phyloP scores from a whole-genome alignment of 2,329 filamentous ascomycete species.

The Elsinoe fawcettii region DNA sequence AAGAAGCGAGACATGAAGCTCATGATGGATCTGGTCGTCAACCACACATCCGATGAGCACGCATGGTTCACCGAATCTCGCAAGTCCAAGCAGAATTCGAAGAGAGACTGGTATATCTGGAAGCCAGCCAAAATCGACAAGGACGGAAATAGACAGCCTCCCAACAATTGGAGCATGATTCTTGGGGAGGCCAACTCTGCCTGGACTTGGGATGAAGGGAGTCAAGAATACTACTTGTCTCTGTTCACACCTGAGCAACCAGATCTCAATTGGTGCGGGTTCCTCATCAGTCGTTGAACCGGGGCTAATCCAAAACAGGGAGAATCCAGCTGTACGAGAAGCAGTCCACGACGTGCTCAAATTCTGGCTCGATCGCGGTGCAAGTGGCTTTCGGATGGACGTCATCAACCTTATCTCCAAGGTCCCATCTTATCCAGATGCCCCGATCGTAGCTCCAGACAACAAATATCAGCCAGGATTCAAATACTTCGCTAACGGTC shows the following conservation, averaged over 20 bases:
- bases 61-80: constrained; percentile 52
- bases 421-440: constrained; percentile 36
- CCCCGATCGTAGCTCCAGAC: constrained; percentile 33
- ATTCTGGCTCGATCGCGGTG: constrained; percentile 43
- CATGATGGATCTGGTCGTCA: constrained; percentile 43
- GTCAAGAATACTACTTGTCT: constrained; percentile 41
- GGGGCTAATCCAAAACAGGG: constrained; percentile 17
- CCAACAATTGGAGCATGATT: constrained; percentile 46
- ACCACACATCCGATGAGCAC: constrained; percentile 43
- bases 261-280: constrained; percentile 38
- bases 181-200: constrained; percentile 34
- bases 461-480: constrained; percentile 41
- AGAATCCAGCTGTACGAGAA: constrained; percentile 36
- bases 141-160: constrained; percentile 48
- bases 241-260: constrained; percentile 42
- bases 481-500: constrained; percentile 50
- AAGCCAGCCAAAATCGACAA: constrained; percentile 47
- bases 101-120: constrained; percentile 62
- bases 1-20: constrained; percentile 41
- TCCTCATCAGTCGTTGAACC: background rate
- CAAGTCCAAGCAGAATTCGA: constrained; percentile 43
- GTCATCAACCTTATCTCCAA: constrained; percentile 45
- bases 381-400: constrained; percentile 42
- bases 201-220: constrained; percentile 41
- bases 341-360: constrained; percentile 41